These are phyloP conservation scores for Metschnikowia hibisci DNA, from an alignment of 805 yeast species.

Conservation along the genomic window DNA sequence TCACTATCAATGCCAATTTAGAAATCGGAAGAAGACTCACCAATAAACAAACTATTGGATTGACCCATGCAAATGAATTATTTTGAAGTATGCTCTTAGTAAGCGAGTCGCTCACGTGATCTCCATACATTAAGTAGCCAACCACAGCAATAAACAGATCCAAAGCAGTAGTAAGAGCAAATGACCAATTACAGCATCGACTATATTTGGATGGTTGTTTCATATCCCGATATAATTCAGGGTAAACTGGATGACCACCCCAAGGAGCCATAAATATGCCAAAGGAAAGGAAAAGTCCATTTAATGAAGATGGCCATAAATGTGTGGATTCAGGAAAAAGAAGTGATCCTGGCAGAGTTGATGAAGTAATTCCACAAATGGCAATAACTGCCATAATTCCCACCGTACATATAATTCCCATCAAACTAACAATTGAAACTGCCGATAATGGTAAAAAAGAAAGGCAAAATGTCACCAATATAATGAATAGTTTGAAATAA, in stretches of 20 bases:
- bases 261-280: constrained; percentile 75
- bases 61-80: constrained; percentile 64
- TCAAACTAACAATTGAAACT: constrained; percentile 49
- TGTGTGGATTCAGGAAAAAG: constrained; percentile 41
- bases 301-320: constrained; percentile 29
- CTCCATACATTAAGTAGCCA: constrained; percentile 82
- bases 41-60: constrained; percentile 26
- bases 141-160: constrained; percentile 60
- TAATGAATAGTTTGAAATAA: constrained; percentile 35
- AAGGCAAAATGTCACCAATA: constrained; percentile 38
- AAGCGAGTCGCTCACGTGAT: constrained; percentile 61
- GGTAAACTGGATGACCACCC: constrained; percentile 83
- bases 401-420: constrained; percentile 56
- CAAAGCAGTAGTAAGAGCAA: constrained; percentile 52
- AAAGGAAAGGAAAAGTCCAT: constrained; percentile 45
- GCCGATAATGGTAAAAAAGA: constrained; percentile 56
- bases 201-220: constrained; percentile 61
- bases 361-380: constrained; percentile 42
- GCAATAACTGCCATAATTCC: constrained; percentile 45
- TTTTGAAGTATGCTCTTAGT: constrained; percentile 71
- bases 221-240: constrained; percentile 73
- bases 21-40: constrained; percentile 40
- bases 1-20: constrained; percentile 36
- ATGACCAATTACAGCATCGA: constrained; percentile 52
- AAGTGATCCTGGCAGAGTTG: constrained; percentile 52